Base-by-base conservation (phyloP, 1,284 basidiomycete genomes). In the Pseudomicrostroma phylloplanum region DNA sequence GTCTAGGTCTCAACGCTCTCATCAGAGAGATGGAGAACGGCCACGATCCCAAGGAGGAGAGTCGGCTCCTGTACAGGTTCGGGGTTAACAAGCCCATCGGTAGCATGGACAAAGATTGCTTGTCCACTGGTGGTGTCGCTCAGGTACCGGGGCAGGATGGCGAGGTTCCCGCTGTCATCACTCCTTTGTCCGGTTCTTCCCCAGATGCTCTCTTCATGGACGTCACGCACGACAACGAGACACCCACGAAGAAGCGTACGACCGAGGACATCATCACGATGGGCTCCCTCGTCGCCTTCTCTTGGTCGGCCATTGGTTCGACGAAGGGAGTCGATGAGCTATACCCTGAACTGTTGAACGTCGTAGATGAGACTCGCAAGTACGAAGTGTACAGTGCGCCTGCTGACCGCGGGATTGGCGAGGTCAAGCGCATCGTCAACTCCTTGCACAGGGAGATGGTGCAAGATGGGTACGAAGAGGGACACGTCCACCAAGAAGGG, bases 111-210 rank as follows among this genome's bases (percentile, higher is more conserved):
- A 63, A 56, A 30, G 72, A 66, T 25, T 74, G 72, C 41, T 64
- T 74, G 30, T 67, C 67, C 9, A 65, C 59, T 1, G 57, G 63
- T 13, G 64, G 46, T 25, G 96, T 79, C 90, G 89, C 79, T 81
- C 56, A 51, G 15, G 25, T 74, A 30, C 67, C 71, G 21, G 72
- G 64, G 17, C 55, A 36, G 39, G 23, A 6, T 15, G 30, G 55
- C 36, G 55, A 61, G 55, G 40, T 42, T 4, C 48, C 58, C 25
- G 68, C 67, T 55, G 66, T 64, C 23, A 59, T 76, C 40, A 59
- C 68, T 54, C 72, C 71, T 43, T 66, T 73, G 2, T 59, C 57
- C 21, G 74, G 74, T 11, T 74, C 72, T 15, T 66, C 58, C 19
- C 74, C 74, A 26, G 73, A 76, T 48, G 74, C 74, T 1, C 69